Percentiles rank a stretch among this genome's conserved stretches.
Evolutionary conservation across 2,329 filamentous ascomycete species (phyloP).

Genomic region (Metarhizium guizhouense): DNA sequence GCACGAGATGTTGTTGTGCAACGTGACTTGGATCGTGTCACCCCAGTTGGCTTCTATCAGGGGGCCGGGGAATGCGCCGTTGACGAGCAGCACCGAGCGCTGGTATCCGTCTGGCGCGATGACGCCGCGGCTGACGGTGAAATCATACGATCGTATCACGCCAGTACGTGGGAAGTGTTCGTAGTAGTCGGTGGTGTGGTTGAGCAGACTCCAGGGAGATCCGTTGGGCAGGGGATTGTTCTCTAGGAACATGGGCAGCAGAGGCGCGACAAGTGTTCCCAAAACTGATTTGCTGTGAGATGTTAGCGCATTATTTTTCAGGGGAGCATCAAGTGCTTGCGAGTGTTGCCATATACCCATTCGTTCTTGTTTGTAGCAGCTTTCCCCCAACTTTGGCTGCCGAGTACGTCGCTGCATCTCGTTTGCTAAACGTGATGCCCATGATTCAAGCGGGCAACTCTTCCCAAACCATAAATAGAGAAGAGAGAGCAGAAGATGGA

Average conservation of each 20-base stretch:
- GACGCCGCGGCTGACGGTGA: conserved; percentile 38
- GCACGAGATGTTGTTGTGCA: conserved; percentile 57
- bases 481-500: not conserved
- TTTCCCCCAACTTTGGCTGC: conserved; percentile 3
- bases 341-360: conserved; percentile 24
- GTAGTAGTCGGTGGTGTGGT: conserved; percentile 41
- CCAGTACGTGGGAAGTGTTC: conserved; percentile 40
- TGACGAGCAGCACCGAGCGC: conserved; percentile 48
- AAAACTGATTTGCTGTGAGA: conserved; percentile 25
- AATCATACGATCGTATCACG: conserved; percentile 46
- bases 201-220: conserved; percentile 41
- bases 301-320: not conserved
- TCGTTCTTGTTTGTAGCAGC: conserved; percentile 26
- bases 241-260: conserved; percentile 33
- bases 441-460: not conserved
- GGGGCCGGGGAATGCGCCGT: conserved; percentile 59
- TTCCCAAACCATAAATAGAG: not conserved
- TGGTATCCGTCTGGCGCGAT: conserved; percentile 50
- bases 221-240: conserved; percentile 41
- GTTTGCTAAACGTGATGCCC: not conserved
- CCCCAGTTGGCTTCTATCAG: conserved; percentile 56
- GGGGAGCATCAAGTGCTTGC: not conserved
- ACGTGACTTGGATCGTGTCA: conserved; percentile 53
- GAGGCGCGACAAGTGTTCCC: conserved; percentile 29
- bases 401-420: not conserved